A percentile compares a stretch with the other conserved stretches of the same genome.
Conservation (phyloP, 495 filamentous ascomycete genomes). For the Annulohypoxylon nitens region DNA sequence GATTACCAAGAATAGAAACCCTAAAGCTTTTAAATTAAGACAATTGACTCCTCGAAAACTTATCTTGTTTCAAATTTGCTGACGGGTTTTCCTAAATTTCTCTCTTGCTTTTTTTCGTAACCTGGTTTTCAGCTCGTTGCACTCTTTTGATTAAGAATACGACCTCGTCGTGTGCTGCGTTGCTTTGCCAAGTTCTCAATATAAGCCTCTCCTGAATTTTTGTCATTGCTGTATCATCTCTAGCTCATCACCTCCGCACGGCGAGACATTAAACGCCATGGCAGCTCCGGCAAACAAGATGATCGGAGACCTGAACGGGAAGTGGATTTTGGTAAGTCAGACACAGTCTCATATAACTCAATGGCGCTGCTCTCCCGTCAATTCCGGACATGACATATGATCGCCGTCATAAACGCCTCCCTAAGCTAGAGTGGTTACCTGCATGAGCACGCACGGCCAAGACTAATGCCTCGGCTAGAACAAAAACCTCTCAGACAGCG, state of each 20-base stretch:
- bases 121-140: slow-evolving; percentile 1
- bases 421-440: neutral
- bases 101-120: slow-evolving; percentile 2
- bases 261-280: slow-evolving; percentile 67
- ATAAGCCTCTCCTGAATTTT: neutral
- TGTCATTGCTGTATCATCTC: neutral
- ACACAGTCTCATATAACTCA: neutral
- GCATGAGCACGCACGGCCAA: neutral
- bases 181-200: neutral
- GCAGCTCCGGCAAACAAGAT: slow-evolving; percentile 82
- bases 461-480: slow-evolving; percentile 56
- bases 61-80: neutral
- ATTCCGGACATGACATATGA: neutral
- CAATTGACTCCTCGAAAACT: slow-evolving; percentile 7
- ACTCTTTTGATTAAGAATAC: neutral
- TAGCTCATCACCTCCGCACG: neutral
- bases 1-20: slow-evolving; percentile 14
- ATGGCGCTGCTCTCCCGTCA: neutral
- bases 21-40: neutral
- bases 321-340: slow-evolving; percentile 79
- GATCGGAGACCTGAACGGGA: slow-evolving; percentile 79
- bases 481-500: slow-evolving; percentile 78
- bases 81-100: neutral
- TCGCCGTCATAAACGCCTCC: neutral
- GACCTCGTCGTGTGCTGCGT: neutral